Conservation (phyloP, 2,329 filamentous ascomycete genomes). For the Penicillium occitanis region DNA sequence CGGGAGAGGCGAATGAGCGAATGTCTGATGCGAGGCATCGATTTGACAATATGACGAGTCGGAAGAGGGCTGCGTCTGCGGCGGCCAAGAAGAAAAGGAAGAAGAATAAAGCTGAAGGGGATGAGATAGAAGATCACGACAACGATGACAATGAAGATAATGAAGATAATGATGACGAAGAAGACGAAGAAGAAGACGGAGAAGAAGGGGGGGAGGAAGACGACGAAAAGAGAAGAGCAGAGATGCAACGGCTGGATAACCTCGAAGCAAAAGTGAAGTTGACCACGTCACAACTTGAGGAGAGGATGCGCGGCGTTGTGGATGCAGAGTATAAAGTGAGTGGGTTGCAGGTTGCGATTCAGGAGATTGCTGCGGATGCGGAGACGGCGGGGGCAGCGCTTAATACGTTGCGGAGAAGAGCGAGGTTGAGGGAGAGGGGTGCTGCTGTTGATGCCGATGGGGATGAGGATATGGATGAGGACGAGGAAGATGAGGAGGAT, state of each 20-base stretch:
- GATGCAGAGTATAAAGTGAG: slow-evolving; percentile 55
- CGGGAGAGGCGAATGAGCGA: slow-evolving; percentile 58
- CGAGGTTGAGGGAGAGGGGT: slow-evolving; percentile 34
- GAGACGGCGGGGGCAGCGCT: slow-evolving; percentile 35
- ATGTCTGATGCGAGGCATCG: slow-evolving; percentile 42
- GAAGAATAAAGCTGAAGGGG: slow-evolving; percentile 27
- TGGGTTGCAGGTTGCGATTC: slow-evolving; percentile 46
- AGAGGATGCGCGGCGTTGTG: slow-evolving; percentile 57
- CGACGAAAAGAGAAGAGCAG: slow-evolving; percentile 35
- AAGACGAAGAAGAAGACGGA: slow-evolving; percentile 29
- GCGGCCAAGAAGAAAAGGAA: slow-evolving; percentile 18
- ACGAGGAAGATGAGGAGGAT: slow-evolving; percentile 46
- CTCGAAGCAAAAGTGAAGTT: slow-evolving; percentile 50
- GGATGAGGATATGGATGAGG: slow-evolving; percentile 36
- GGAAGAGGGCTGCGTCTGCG: slow-evolving; percentile 30
- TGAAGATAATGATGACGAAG: slow-evolving; percentile 33
- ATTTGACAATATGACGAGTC: slow-evolving; percentile 38
- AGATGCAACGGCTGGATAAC: slow-evolving; percentile 37
- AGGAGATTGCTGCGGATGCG: slow-evolving; percentile 43
- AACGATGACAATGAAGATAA: slow-evolving; percentile 38
- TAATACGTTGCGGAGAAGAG: slow-evolving; percentile 28
- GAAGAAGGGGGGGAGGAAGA: slow-evolving; percentile 28
- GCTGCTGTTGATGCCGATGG: slow-evolving; percentile 33
- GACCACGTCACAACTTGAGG: slow-evolving; percentile 58
- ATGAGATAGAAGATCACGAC: slow-evolving; percentile 29